Evolutionary conservation across 352 stramenopile species (phyloP), one percentile per base, ranked within the genome.

Genomic region (Phytophthora constricta): DNA sequence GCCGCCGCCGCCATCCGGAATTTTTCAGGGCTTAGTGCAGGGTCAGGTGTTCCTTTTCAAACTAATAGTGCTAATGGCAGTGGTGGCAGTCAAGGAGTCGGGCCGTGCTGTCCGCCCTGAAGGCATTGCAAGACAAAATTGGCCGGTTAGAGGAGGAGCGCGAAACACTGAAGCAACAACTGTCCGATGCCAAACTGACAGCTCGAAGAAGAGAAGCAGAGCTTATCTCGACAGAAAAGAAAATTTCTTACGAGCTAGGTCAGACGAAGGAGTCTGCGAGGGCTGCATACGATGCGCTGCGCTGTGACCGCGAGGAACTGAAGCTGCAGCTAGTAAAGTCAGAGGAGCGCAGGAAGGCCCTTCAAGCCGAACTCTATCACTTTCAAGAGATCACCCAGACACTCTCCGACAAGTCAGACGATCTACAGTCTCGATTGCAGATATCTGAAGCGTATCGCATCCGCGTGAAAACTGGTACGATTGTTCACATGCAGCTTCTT

Each of bases 121-220:
- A 94, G 58, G 86, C 86, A 1, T 77, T 94, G 5, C 86, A 94
- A 34, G 82, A 94, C 67, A 94, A 94, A 50, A 91, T 92, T 37
- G 68, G 70, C 13, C 76, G 84, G 5, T 68, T 94, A 1, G 86
- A 94, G 58, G 70, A 87, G 25, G 84, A 94, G 54, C 76, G 82
- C 10, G 84, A 86, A 39, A 68, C 62, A 39, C 68, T 91, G 31
- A 70, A 69, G 34, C 74, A 89, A 49, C 70, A 94, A 62, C 67
- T 89, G n/a, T 90, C 79, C 2, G 80, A 88, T 58, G 37, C 76
- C 28, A 88, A 89, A 51, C 68, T 86, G 9, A 77, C 62, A 20
- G 65, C 70, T 4, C 72, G 80, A 55, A 89, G 91, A 67, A 55
- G 77, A 33, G 74, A 89, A 60, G 82, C 84, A 0, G 76, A 90